Percentiles rank a stretch among this genome's conserved stretches.
These are phyloP conservation scores for Melaleuca alternifolia DNA, from an alignment of 345 rosid genomes.

Conservation along the genomic window DNA sequence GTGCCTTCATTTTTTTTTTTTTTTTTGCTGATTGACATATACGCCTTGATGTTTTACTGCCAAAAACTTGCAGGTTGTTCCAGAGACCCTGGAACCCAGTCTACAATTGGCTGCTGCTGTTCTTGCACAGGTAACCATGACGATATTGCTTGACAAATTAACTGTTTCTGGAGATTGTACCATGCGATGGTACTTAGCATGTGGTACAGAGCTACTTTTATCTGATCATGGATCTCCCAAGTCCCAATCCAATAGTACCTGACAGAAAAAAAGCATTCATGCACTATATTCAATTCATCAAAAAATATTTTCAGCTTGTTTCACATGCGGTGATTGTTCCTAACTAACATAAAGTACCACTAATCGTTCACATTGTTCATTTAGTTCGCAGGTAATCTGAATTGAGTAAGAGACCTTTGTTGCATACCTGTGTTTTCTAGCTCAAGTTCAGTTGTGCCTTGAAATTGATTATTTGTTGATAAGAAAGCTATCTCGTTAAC, in stretches of 20 bases:
- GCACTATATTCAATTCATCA: background rate
- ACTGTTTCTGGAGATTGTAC: background rate
- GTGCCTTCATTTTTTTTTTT: background rate
- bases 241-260: background rate
- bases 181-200: background rate
- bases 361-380: background rate
- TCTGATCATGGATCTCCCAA: background rate
- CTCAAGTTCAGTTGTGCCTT: background rate
- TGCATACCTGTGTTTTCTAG: background rate
- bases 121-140: slow-evolving; percentile 73
- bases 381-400: background rate
- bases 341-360: background rate
- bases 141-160: background rate
- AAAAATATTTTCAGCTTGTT: background rate
- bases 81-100: slow-evolving; percentile 99
- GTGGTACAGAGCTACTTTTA: background rate
- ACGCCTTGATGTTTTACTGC: background rate
- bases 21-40: background rate
- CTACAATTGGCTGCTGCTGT: slow-evolving; percentile 98
- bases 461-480: background rate
- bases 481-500: background rate
- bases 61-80: slow-evolving; percentile 62
- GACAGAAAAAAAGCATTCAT: background rate
- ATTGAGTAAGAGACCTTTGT: background rate
- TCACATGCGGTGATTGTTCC: background rate